These are phyloP conservation scores for Dysphania ambrosioides DNA, from an alignment of 148 eudicot species.

Conservation along the genomic window DNA sequence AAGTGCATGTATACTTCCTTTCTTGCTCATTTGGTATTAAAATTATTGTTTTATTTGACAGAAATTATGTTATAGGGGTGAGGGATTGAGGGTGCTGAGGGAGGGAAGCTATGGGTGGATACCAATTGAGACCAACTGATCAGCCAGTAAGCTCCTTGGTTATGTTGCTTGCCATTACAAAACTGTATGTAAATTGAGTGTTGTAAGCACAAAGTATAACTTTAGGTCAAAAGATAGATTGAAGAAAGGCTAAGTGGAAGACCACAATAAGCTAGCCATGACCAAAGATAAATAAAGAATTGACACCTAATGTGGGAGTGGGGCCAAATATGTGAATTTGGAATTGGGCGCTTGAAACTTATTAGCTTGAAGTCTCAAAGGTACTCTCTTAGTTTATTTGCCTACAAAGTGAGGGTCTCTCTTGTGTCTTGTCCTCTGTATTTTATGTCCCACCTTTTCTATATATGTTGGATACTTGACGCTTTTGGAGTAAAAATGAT, in stretches of 20 bases:
- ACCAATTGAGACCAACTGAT: not conserved
- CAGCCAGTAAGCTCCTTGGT: not conserved
- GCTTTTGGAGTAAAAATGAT: too few relatives aligned
- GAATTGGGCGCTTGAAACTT: not conserved
- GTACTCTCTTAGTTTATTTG: not conserved
- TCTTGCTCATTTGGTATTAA: not conserved
- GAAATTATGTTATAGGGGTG: not conserved
- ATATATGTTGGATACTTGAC: too few relatives aligned
- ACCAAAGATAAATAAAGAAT: not conserved
- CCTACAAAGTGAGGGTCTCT: not conserved
- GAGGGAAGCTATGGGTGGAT: not conserved
- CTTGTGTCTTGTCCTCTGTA: not conserved
- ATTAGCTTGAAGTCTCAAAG: not conserved
- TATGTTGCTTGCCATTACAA: not conserved
- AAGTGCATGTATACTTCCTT: not conserved
- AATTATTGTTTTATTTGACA: not conserved
- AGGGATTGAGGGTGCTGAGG: not conserved
- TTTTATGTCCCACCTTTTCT: too few relatives aligned
- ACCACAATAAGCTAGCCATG: not conserved
- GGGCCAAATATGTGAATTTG: not conserved
- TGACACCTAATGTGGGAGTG: not conserved
- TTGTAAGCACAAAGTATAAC: not conserved
- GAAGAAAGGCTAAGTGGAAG: not conserved
- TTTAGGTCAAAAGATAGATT: not conserved
- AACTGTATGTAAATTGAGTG: not conserved